Evolutionary conservation across 1,139 yeast species (phyloP).

Genomic region (Zygotorulaspora mrakii): DNA sequence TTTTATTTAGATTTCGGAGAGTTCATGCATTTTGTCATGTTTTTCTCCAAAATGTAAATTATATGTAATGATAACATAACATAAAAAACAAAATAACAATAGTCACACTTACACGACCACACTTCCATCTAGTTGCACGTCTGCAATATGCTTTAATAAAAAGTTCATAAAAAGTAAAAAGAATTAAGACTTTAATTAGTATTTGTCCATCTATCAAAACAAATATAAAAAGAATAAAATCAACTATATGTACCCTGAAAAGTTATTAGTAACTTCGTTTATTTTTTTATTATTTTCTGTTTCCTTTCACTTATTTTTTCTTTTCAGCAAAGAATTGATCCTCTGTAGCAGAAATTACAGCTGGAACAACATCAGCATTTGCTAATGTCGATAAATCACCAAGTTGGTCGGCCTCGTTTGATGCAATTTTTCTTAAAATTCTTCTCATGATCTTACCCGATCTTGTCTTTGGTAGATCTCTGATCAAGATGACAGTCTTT

Average conservation of each 20-base stretch:
- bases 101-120: too few relatives aligned
- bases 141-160: neutral
- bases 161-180: neutral
- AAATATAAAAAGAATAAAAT: constrained; percentile 3
- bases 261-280: neutral
- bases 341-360: constrained; percentile 51
- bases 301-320: constrained; percentile 22
- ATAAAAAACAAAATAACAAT: too few relatives aligned
- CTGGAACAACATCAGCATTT: constrained; percentile 80
- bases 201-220: constrained; percentile 4
- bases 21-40: too few relatives aligned
- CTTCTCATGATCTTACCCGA: constrained; percentile 99
- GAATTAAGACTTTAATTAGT: neutral
- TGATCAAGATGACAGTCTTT: constrained; percentile 79
- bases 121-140: too few relatives aligned
- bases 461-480: constrained; percentile 94
- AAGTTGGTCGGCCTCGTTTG: constrained; percentile 86
- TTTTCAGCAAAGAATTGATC: constrained; percentile 35
- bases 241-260: constrained; percentile 3
- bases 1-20: neutral
- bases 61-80: too few relatives aligned
- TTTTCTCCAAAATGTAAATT: too few relatives aligned
- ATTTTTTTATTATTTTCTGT: constrained; percentile 19
- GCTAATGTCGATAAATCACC: constrained; percentile 92
- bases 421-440: constrained; percentile 85